Conservation (phyloP, 805 yeast genomes). For the Candida silvicultrix region DNA sequence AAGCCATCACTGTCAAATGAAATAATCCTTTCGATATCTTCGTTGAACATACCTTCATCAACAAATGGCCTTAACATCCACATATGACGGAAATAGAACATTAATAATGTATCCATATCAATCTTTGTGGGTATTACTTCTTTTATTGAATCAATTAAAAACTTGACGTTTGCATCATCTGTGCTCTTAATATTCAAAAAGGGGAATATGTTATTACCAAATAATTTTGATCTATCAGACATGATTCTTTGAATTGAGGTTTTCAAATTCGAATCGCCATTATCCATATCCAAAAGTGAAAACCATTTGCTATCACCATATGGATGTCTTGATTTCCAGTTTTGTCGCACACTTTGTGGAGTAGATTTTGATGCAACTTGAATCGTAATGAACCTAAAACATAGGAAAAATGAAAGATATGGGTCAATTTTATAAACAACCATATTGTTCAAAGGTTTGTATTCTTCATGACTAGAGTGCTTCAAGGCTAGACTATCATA, state of each 20-base stretch:
- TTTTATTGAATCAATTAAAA: background rate
- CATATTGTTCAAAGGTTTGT: background rate
- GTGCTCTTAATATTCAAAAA: background rate
- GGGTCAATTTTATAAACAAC: background rate
- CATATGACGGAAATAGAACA: background rate
- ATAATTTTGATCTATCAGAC: conserved; percentile 4
- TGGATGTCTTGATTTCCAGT: conserved; percentile 7
- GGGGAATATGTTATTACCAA: background rate
- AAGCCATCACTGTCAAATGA: background rate
- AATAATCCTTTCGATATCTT: background rate
- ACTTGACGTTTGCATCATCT: background rate
- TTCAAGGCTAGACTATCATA: conserved; percentile 1
- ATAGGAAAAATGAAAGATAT: background rate
- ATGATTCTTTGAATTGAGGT: conserved; percentile 4
- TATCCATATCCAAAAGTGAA: conserved; percentile 7
- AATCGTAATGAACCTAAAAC: background rate
- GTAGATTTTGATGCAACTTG: background rate
- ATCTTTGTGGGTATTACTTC: background rate
- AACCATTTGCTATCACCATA: conserved; percentile 19
- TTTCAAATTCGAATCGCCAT: conserved; percentile 6
- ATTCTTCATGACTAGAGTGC: conserved; percentile 2
- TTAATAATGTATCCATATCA: background rate
- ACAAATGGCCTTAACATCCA: background rate
- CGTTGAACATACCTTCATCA: background rate
- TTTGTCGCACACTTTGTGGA: conserved; percentile 2